phyloP scores from a whole-genome alignment of 1,284 basidiomycete genomes.

The Vanrija humicola region DNA sequence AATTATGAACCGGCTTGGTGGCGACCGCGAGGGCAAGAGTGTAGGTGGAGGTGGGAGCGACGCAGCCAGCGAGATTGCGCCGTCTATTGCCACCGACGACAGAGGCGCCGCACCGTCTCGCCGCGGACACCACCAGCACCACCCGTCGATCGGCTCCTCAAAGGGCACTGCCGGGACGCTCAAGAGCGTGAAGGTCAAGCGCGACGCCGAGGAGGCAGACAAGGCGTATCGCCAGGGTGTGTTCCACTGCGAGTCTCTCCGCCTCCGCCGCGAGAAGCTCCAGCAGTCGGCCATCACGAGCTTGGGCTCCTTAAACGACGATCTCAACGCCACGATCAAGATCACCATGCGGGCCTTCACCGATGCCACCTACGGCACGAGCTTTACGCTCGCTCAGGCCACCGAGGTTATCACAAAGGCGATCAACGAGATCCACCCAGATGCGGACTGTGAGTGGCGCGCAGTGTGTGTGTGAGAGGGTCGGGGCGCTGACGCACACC shows the following conservation, averaged over 20 bases:
- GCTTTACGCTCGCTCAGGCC: constrained; percentile 56
- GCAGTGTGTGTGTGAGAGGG: background rate
- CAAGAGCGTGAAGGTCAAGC: constrained; percentile 71
- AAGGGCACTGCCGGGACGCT: constrained; percentile 51
- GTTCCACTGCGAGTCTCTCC: constrained; percentile 88
- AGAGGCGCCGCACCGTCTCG: background rate
- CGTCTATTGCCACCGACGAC: no score
- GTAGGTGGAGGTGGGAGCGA: background rate
- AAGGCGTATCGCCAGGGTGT: constrained; percentile 88
- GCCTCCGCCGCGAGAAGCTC: constrained; percentile 75
- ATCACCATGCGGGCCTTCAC: constrained; percentile 65
- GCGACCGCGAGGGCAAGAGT: constrained; percentile 18
- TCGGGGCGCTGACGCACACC: background rate
- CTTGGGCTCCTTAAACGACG: constrained; percentile 71
- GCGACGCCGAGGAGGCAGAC: constrained; percentile 93
- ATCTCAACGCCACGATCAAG: constrained; percentile 65
- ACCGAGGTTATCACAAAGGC: constrained; percentile 49
- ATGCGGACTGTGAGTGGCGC: constrained; percentile 58
- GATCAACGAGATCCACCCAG: constrained; percentile 64
- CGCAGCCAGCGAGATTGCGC: constrained; percentile 11
- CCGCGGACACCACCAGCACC: background rate
- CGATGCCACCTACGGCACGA: constrained; percentile 60
- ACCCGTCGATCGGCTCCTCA: background rate
- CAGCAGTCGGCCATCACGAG: constrained; percentile 80
- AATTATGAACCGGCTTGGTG: constrained; percentile 44